Evolutionary conservation across 225 moss, liverwort and hornwort genomes (phyloP).

Genomic region (Marchantia polymorpha): DNA sequence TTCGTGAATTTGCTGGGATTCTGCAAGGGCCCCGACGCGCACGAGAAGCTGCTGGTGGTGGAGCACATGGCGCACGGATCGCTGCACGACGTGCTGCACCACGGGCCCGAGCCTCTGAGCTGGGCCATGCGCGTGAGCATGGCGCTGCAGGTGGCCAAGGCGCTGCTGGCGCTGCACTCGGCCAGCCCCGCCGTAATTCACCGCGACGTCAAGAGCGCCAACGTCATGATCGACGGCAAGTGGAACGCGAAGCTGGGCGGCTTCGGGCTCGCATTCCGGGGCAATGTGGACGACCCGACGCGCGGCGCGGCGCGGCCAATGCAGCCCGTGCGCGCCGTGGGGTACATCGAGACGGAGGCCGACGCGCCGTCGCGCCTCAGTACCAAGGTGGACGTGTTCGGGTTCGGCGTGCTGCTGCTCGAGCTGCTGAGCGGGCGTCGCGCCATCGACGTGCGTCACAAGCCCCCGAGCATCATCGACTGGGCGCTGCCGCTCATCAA

Average conservation of each 20-base stretch:
- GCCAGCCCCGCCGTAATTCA: slow-evolving; percentile 46
- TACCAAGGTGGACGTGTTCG: slow-evolving; percentile 47
- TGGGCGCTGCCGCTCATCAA: slow-evolving; percentile 54
- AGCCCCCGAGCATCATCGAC: slow-evolving; percentile 43
- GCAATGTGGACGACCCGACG: slow-evolving; percentile 20
- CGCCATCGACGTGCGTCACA: slow-evolving; percentile 40
- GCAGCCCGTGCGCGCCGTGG: slow-evolving; percentile 20
- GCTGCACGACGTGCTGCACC: slow-evolving; percentile 41
- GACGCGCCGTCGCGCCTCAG: slow-evolving; percentile 29
- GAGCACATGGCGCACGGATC: slow-evolving; percentile 52
- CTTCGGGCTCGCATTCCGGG: slow-evolving; percentile 45
- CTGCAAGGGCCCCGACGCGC: slow-evolving; percentile 23
- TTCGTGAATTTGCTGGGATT: slow-evolving; percentile 50
- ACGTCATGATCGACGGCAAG: slow-evolving; percentile 37
- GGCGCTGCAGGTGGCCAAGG: slow-evolving; percentile 44
- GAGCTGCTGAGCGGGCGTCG: slow-evolving; percentile 47
- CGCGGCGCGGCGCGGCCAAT: not conserved
- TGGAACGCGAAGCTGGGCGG: slow-evolving; percentile 54
- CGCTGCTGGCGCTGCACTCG: slow-evolving; percentile 45
- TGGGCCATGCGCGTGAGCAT: slow-evolving; percentile 42
- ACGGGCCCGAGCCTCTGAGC: slow-evolving; percentile 26
- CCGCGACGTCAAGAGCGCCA: slow-evolving; percentile 44
- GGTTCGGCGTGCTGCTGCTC: slow-evolving; percentile 44
- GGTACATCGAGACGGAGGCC: slow-evolving; percentile 19
- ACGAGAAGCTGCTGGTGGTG: slow-evolving; percentile 47